Conservation (phyloP, 371 early-diverging fungal genomes). For the Circinella umbellata region DNA sequence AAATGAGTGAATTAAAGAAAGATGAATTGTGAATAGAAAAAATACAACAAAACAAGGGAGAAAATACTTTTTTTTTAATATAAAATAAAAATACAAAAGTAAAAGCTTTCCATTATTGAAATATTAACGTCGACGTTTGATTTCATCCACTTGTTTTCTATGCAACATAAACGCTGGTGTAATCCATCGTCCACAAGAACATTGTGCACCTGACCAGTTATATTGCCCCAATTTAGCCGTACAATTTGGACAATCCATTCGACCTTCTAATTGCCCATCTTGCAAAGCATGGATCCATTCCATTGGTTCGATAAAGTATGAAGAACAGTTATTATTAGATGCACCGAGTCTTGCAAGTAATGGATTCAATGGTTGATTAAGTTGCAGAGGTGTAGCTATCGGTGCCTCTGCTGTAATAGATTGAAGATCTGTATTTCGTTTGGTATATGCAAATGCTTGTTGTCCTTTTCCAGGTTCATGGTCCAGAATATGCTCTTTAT, state of each 20-base stretch:
- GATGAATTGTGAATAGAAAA: too few species aligned
- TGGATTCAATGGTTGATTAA: conserved; percentile 43
- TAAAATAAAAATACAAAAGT: too few species aligned
- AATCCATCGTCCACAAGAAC: conserved; percentile 89
- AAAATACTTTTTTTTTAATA: too few species aligned
- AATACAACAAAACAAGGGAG: too few species aligned
- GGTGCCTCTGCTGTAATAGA: conserved; percentile 19
- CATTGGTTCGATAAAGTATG: conserved; percentile 87
- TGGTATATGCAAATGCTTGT: conserved; percentile 70
- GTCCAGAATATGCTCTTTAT: conserved; percentile 66
- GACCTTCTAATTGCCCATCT: conserved; percentile 71
- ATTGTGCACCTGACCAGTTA: conserved; percentile 85
- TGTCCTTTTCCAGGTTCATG: conserved; percentile 80
- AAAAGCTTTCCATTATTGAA: background rate
- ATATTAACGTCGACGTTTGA: conserved; percentile 25
- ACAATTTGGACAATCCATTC: conserved; percentile 86
- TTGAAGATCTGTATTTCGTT: conserved; percentile 60
- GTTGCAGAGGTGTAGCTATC: conserved; percentile 3
- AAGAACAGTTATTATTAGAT: conserved; percentile 62
- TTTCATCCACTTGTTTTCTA: conserved; percentile 75
- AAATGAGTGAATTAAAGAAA: too few species aligned
- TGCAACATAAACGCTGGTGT: conserved; percentile 87
- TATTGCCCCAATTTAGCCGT: conserved; percentile 81
- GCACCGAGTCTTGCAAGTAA: conserved; percentile 45
- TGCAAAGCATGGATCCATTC: conserved; percentile 77